Percentiles rank a stretch among this genome's conserved stretches.
phyloP scores from a whole-genome alignment of 2,329 filamentous ascomycete species.

The Penicillium italicum region DNA sequence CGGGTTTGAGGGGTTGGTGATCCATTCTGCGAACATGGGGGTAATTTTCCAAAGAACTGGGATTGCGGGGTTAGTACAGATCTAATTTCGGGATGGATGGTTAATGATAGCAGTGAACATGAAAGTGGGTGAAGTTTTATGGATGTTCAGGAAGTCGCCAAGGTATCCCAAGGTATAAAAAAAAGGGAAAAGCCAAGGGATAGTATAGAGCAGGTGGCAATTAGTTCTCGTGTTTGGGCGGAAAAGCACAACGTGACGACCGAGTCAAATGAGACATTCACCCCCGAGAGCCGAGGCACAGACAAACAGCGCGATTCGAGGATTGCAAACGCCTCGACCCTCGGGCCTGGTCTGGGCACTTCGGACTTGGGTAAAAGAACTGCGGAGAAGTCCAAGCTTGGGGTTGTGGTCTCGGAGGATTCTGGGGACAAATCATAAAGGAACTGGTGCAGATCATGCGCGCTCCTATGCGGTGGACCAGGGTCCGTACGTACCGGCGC shows the following conservation, averaged over 20 bases:
- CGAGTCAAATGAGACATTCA: constrained; percentile 2
- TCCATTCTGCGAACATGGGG: constrained; percentile 76
- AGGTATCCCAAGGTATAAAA: not conserved
- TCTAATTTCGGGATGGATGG: not conserved
- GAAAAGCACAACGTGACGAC: not conserved
- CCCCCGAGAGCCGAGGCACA: constrained; percentile 6
- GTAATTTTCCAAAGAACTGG: constrained; percentile 88
- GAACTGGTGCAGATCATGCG: constrained; percentile 5
- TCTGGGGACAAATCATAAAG: not conserved
- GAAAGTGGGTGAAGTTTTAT: not conserved
- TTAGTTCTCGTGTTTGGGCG: not conserved
- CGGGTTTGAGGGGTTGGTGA: constrained; percentile 58
- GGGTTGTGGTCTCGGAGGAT: constrained; percentile 1
- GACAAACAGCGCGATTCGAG: not conserved
- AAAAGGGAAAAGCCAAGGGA: constrained; percentile 1
- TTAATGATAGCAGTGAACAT: not conserved
- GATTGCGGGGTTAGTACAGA: constrained; percentile 7
- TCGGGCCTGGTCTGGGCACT: constrained; percentile 4
- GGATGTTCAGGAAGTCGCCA: not conserved
- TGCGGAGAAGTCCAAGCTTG: constrained; percentile 7
- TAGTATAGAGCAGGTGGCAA: not conserved
- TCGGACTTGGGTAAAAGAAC: not conserved
- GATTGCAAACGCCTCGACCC: not conserved
- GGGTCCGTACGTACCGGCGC: constrained; percentile 53
- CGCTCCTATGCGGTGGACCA: not conserved